These are phyloP conservation scores for Lentinula sp. DNA, from an alignment of 768 basidiomycete genomes.

Conservation along the genomic window DNA sequence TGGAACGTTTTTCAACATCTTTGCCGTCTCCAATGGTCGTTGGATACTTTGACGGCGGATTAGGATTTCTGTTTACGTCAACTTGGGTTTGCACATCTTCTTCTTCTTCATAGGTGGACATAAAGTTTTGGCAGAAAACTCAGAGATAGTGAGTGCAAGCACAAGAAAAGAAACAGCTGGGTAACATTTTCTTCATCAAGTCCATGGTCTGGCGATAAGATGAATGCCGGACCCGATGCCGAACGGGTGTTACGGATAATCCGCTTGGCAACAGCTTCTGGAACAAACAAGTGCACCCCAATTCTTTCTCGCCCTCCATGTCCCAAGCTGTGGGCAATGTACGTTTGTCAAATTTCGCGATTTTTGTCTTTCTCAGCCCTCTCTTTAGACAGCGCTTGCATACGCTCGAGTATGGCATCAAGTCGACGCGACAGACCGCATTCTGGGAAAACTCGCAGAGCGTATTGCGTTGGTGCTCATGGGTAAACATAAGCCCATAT, in stretches of 20 bases:
- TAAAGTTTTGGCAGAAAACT: neutral
- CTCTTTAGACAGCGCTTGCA: conserved; percentile 79
- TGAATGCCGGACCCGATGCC: conserved; percentile 4
- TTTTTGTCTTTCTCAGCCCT: neutral
- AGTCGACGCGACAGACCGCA: conserved; percentile 82
- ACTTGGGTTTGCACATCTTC: neutral
- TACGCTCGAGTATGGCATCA: conserved; percentile 97
- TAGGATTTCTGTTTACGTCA: neutral
- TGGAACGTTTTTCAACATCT: neutral
- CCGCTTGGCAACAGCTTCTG: neutral
- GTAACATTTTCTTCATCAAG: neutral
- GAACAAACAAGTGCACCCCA: neutral
- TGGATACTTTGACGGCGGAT: neutral
- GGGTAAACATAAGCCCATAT: conserved; percentile 99
- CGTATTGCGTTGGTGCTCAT: conserved; percentile 93
- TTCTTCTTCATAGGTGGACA: neutral
- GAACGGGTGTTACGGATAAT: neutral
- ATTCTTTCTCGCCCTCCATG: conserved; percentile 34
- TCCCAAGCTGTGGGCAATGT: conserved; percentile 83
- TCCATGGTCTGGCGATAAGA: neutral
- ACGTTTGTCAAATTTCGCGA: conserved; percentile 18
- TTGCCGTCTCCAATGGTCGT: neutral
- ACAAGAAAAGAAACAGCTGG: neutral
- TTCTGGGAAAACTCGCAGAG: conserved; percentile 93
- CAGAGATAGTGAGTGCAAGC: neutral